Conservation (phyloP, 2,329 filamentous ascomycete species). For the Cladosporium austrohemisphaericum region DNA sequence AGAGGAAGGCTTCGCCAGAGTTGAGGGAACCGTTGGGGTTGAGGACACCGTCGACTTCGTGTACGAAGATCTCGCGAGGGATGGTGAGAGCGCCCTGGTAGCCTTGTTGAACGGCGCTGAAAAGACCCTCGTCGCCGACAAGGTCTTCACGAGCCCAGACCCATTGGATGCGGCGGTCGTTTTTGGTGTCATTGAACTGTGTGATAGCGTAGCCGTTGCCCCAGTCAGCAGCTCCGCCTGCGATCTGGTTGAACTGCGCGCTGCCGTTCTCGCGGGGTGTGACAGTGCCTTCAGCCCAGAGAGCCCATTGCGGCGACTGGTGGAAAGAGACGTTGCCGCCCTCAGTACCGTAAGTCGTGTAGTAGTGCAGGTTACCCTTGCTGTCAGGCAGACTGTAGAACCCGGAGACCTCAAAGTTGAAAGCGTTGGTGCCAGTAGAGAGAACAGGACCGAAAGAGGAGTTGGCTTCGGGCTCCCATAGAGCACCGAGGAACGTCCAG, state of each 20-base stretch:
- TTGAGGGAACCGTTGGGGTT: conserved; percentile 31
- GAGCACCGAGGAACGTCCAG: conserved; percentile 46
- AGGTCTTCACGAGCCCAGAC: conserved; percentile 46
- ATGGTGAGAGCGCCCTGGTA: conserved; percentile 44
- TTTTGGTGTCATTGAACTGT: conserved; percentile 48
- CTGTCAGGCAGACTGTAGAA: conserved; percentile 45
- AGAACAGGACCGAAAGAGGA: conserved; percentile 40
- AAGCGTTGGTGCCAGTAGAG: conserved; percentile 44
- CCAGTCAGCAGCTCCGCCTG: conserved; percentile 44
- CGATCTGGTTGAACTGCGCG: conserved; percentile 42
- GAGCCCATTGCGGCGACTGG: conserved; percentile 39
- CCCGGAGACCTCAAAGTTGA: conserved; percentile 48
- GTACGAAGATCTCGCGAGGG: conserved; percentile 46
- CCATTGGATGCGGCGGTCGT: conserved; percentile 46
- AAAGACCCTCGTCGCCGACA: conserved; percentile 34
- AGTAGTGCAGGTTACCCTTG: conserved; percentile 44
- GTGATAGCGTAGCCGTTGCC: conserved; percentile 45
- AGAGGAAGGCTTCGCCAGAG: conserved; percentile 23
- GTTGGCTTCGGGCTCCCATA: conserved; percentile 45
- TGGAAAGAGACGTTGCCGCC: conserved; percentile 44
- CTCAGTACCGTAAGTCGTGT: conserved; percentile 41
- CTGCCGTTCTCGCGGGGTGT: conserved; percentile 43
- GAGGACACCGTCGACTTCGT: conserved; percentile 38
- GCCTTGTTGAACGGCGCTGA: conserved; percentile 40
- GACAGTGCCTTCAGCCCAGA: conserved; percentile 46